A percentile compares a stretch with the other conserved stretches of the same genome.
Evolutionary conservation across 106 monocot genomes (phyloP).

Genomic region (Allium sativum): DNA sequence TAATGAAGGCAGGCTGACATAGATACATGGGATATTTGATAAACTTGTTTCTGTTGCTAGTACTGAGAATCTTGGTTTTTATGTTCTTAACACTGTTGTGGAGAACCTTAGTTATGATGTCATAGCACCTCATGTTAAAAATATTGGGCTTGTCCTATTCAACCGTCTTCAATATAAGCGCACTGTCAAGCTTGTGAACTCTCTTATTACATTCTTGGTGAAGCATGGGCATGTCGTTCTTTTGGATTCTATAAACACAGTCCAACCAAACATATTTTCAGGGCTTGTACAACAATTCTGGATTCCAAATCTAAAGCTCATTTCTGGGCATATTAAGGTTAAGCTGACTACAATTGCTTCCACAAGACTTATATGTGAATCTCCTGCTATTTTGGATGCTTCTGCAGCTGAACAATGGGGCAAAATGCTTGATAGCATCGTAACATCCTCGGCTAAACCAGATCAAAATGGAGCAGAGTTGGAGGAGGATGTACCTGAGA

Average conservation of each 20-base stretch:
- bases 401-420: constrained; percentile 58
- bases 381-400: constrained; percentile 49
- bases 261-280: constrained; percentile 61
- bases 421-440: constrained; percentile 67
- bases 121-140: constrained; percentile 42
- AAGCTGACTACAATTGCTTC: constrained; percentile 83
- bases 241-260: constrained; percentile 63
- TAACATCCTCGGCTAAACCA: constrained; percentile 46
- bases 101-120: constrained; percentile 73
- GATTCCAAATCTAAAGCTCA: constrained; percentile 69
- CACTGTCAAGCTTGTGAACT: constrained; percentile 61
- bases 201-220: constrained; percentile 70
- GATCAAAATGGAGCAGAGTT: constrained; percentile 42
- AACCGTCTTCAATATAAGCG: constrained; percentile 46
- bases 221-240: constrained; percentile 67
- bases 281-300: constrained; percentile 70
- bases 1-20: constrained; percentile 49
- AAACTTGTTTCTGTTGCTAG: constrained; percentile 30
- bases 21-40: constrained; percentile 68
- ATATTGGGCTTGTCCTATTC: constrained; percentile 66
- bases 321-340: constrained; percentile 63
- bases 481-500: constrained; percentile 42
- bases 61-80: constrained; percentile 78
- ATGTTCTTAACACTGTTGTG: constrained; percentile 83
- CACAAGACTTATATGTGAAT: constrained; percentile 80